Conservation (phyloP, 148 eudicot species). For the Diospyros kaki region DNA sequence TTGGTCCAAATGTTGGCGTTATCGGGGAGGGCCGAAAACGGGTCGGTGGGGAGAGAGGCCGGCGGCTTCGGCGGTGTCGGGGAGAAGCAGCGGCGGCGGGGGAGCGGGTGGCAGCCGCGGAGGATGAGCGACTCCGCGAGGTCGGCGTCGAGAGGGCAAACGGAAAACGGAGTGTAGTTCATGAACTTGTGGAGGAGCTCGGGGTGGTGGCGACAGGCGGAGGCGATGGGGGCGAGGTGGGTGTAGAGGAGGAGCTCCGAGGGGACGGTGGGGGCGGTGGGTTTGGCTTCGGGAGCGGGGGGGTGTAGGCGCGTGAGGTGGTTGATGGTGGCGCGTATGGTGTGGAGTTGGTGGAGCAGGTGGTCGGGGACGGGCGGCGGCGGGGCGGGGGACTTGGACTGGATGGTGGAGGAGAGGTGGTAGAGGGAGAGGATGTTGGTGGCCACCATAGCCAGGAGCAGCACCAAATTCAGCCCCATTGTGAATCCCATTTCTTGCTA, state of each 20-base stretch:
- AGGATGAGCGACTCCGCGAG: conserved; percentile 71
- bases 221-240: conserved; percentile 57
- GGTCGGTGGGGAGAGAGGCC: conserved; percentile 25
- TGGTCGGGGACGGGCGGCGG: conserved; percentile 50
- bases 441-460: conserved; percentile 80
- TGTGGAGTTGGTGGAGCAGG: conserved; percentile 70
- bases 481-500: conserved; percentile 49
- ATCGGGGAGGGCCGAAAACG: conserved; percentile 41
- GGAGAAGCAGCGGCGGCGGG: conserved; percentile 70
- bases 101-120: conserved; percentile 87
- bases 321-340: conserved; percentile 88
- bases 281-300: conserved; percentile 14
- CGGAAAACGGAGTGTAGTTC: conserved; percentile 60
- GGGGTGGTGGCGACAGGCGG: conserved; percentile 59
- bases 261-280: conserved; percentile 27
- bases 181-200: conserved; percentile 65
- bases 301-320: conserved; percentile 82
- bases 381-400: conserved; percentile 25
- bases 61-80: conserved; percentile 25
- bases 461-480: conserved; percentile 70
- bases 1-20: conserved; percentile 38
- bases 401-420: conserved; percentile 75
- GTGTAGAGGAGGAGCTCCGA: conserved; percentile 69
- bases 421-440: conserved; percentile 84
- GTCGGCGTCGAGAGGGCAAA: conserved; percentile 44